Percentiles rank a stretch among this genome's conserved stretches.
phyloP scores from a whole-genome alignment of 164 flowering plant genomes.

The Chloranthus sessilifolius region DNA sequence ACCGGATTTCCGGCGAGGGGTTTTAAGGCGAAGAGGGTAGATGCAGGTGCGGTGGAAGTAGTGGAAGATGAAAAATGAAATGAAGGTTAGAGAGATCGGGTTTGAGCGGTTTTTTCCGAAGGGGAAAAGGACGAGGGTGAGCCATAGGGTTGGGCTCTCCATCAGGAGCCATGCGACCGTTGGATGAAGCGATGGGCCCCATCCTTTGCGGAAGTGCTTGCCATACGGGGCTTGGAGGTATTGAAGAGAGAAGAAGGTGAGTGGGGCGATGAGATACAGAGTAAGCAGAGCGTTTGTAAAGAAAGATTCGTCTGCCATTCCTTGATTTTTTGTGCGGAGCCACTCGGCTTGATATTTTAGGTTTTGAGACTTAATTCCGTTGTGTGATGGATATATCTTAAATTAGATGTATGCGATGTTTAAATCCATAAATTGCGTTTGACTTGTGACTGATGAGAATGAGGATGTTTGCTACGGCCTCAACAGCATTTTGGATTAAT shows the following conservation, averaged over 20 bases:
- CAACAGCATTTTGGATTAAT: too few species aligned
- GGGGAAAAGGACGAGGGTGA: constrained; percentile 63
- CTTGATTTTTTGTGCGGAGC: too few species aligned
- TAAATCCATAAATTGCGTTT: too few species aligned
- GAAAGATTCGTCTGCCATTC: constrained; percentile 32
- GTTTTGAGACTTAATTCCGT: too few species aligned
- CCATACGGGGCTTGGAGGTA: constrained; percentile 84
- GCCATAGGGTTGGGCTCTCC: constrained; percentile 82
- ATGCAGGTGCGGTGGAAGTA: constrained; percentile 74
- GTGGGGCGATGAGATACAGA: constrained; percentile 39
- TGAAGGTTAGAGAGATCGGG: constrained; percentile 42
- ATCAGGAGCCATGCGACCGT: constrained; percentile 77
- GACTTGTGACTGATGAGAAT: too few species aligned
- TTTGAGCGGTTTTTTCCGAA: constrained; percentile 42
- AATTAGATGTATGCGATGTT: too few species aligned
- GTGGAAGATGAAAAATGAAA: constrained; percentile 68
- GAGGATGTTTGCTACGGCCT: too few species aligned
- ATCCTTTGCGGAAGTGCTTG: constrained; percentile 64
- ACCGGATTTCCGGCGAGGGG: background rate
- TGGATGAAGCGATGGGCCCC: constrained; percentile 74
- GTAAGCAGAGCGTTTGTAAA: constrained; percentile 35
- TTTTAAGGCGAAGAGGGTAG: constrained; percentile 61
- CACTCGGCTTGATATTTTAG: too few species aligned
- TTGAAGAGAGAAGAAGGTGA: constrained; percentile 49
- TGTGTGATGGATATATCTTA: too few species aligned